Evolutionary conservation across 805 yeast species (phyloP).

Genomic region (Grigorovia yakushimaensis): DNA sequence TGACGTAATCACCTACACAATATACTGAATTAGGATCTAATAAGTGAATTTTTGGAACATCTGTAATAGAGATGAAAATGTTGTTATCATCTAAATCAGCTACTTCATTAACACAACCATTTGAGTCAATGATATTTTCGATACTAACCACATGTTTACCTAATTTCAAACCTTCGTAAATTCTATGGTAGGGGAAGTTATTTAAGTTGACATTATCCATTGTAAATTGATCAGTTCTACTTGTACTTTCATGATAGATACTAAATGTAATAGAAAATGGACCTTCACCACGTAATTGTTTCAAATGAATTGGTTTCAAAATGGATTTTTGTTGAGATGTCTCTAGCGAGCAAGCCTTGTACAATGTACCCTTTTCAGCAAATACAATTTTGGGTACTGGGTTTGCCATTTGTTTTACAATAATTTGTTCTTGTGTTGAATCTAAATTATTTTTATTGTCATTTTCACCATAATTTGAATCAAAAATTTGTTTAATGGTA

Average conservation of each 20-base stretch:
- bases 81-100: constrained; percentile 30
- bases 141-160: constrained; percentile 64
- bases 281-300: constrained; percentile 41
- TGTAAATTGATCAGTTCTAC: constrained; percentile 38
- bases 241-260: constrained; percentile 51
- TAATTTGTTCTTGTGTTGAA: constrained; percentile 18
- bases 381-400: constrained; percentile 54
- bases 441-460: constrained; percentile 15
- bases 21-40: constrained; percentile 39
- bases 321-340: constrained; percentile 20
- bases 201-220: constrained; percentile 35
- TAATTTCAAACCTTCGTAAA: constrained; percentile 45
- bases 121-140: constrained; percentile 49
- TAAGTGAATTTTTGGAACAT: constrained; percentile 57
- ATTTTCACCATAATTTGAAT: constrained; percentile 45
- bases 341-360: constrained; percentile 41
- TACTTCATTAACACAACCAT: constrained; percentile 52
- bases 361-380: constrained; percentile 35
- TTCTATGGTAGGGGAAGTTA: constrained; percentile 31
- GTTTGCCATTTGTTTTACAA: constrained; percentile 43
- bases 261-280: constrained; percentile 55
- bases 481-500: constrained; percentile 52
- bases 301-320: constrained; percentile 45
- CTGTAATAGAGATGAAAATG: constrained; percentile 55
- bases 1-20: constrained; percentile 89